Evolutionary conservation across 805 yeast species (phyloP), one percentile per base, ranked within the genome.

Genomic region (Pichia exigua): DNA sequence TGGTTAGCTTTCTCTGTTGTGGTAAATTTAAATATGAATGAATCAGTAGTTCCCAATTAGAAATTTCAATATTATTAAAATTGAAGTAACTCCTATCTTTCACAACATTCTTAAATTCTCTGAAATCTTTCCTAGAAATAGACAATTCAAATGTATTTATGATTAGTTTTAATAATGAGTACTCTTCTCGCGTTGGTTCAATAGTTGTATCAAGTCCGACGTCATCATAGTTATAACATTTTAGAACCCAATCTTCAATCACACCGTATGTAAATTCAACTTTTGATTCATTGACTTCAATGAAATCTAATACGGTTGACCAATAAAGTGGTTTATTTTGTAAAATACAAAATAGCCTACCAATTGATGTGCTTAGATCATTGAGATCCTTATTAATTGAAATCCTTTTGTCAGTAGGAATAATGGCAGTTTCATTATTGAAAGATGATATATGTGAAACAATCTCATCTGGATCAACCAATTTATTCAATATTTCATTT

Each of bases 291-390:
- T 54, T 59, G 21, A 59, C 56, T 39, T 66, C 71, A 38, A 62
- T 51, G 43, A 54, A 47, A 17, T 70, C 65, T 50, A 81, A 77
- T 38, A 88, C 65, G 15, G 80, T 68, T 2, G 82, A 73, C 62
- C 91, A 74, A 61, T 92, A 92, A 0, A 66, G 64, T 0, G 96
- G 87, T 60, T 87, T 88, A 0, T 95, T 86, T 64, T 94, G 98
- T 44, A 94, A 66, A 26, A 92, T 68, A 61, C 85, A 94, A 58
- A 94, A 83, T 48, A 92, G 62, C 22, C 87, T 85, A 59, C 85
- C 96, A 65, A 85, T 87, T 1, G 80, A 66, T 54, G 83, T 90
- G 47, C 82, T 71, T 53, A 87, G 73, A 24, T 73, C 73, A 53
- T 75, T 71, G 12, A 78, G 65, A 3, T 75, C 65, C 50, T 72